Evolutionary conservation across 1,284 basidiomycete genomes (phyloP).

Genomic region (Megacollybia platyphylla): DNA sequence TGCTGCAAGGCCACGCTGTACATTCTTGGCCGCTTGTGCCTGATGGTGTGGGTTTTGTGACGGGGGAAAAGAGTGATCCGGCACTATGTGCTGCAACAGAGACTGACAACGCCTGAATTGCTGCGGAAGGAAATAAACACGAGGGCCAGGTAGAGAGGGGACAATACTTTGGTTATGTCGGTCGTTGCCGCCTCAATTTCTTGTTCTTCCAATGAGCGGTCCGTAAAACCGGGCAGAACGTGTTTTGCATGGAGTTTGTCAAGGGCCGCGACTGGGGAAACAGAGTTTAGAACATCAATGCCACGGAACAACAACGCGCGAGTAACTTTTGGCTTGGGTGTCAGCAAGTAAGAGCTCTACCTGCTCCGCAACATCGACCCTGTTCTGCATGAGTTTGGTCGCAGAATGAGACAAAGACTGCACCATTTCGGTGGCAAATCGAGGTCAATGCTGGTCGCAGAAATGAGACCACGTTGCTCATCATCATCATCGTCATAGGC

Average conservation of each 20-base stretch:
- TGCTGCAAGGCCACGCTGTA: slow-evolving; percentile 92
- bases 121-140: slow-evolving; percentile 22
- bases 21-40: slow-evolving; percentile 77
- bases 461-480: slow-evolving; percentile 65
- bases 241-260: slow-evolving; percentile 96
- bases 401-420: slow-evolving; percentile 9
- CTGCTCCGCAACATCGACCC: slow-evolving; percentile 87
- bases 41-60: slow-evolving; percentile 34
- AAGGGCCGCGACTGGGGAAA: slow-evolving; percentile 52
- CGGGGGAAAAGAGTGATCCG: slow-evolving; percentile 40
- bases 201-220: slow-evolving; percentile 85
- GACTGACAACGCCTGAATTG: slow-evolving; percentile 78
- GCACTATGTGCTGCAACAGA: slow-evolving; percentile 64
- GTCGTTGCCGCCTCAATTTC: slow-evolving; percentile 84
- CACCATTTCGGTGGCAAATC: slow-evolving; percentile 66
- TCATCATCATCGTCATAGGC: slow-evolving; percentile 30
- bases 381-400: slow-evolving; percentile 20
- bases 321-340: slow-evolving; percentile 71
- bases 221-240: slow-evolving; percentile 89
- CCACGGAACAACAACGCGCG: slow-evolving; percentile 5
- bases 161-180: slow-evolving; percentile 72
- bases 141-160: slow-evolving; percentile 10
- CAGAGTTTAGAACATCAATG: slow-evolving; percentile 10
- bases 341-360: slow-evolving; percentile 69
- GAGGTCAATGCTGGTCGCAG: slow-evolving; percentile 33